Evolutionary conservation across 2,329 filamentous ascomycete genomes (phyloP).

Genomic region (Hymenoscyphus occultus): DNA sequence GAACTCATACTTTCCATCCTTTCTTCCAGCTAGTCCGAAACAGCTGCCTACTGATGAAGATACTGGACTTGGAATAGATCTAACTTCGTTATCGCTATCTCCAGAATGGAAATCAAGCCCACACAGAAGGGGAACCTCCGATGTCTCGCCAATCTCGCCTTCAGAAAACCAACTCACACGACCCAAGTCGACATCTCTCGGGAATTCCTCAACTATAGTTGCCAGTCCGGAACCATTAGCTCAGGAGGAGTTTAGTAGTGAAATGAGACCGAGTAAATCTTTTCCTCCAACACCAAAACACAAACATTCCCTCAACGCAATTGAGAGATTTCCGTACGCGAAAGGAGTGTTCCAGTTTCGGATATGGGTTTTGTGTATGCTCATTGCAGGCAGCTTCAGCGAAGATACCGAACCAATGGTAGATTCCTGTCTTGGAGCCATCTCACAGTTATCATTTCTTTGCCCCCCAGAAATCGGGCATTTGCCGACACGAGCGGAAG

Average conservation of each 20-base stretch:
- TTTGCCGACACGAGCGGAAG: slow-evolving; percentile 11
- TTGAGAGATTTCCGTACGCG: slow-evolving; percentile 12
- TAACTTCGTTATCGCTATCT: slow-evolving; percentile 5
- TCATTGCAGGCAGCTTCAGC: slow-evolving; percentile 12
- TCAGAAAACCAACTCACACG: neutral
- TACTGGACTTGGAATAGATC: slow-evolving; percentile 9
- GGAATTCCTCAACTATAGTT: neutral
- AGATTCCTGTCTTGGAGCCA: slow-evolving; percentile 11
- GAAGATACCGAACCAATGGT: slow-evolving; percentile 8
- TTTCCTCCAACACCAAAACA: slow-evolving; percentile 4
- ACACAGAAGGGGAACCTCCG: slow-evolving; percentile 3
- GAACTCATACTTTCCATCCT: slow-evolving; percentile 13
- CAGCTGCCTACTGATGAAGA: neutral
- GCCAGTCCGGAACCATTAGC: slow-evolving; percentile 7
- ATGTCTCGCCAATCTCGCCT: slow-evolving; percentile 3
- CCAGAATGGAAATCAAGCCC: slow-evolving; percentile 11
- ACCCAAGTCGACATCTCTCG: slow-evolving; percentile 6
- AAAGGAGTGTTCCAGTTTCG: slow-evolving; percentile 14
- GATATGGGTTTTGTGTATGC: slow-evolving; percentile 13
- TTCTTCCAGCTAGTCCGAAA: slow-evolving; percentile 2
- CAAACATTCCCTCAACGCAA: slow-evolving; percentile 9
- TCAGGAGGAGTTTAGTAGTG: neutral
- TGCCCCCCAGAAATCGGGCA: slow-evolving; percentile 9
- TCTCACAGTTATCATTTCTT: slow-evolving; percentile 11
- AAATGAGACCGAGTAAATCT: neutral